Evolutionary conservation across 495 filamentous ascomycete species (phyloP).

Genomic region (Margaritispora aquatica): DNA sequence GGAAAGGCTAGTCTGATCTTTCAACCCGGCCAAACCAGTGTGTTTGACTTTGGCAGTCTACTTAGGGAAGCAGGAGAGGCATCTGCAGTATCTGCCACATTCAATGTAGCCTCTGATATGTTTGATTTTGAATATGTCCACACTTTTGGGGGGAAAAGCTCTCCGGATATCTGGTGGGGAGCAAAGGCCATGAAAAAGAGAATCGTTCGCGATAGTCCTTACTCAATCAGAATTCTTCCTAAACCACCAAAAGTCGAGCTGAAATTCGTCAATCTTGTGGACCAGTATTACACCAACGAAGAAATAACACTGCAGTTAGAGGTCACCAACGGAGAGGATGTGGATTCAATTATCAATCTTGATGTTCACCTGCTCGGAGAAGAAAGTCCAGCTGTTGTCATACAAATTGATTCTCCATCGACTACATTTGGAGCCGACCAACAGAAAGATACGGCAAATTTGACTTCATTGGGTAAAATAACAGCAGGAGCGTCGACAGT

Average conservation of each 20-base stretch:
- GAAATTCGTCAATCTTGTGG: conserved; percentile 47
- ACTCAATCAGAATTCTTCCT: conserved; percentile 63
- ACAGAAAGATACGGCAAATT: neutral
- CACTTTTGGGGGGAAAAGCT: conserved; percentile 36
- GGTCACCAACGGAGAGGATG: conserved; percentile 78
- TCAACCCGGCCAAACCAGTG: conserved; percentile 57
- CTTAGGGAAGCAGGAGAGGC: conserved; percentile 78
- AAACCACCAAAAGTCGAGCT: conserved; percentile 91
- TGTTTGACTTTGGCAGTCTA: conserved; percentile 64
- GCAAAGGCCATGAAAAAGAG: conserved; percentile 38
- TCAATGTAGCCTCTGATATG: conserved; percentile 53
- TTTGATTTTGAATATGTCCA: conserved; percentile 66
- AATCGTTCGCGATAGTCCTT: conserved; percentile 41
- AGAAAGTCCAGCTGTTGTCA: conserved; percentile 35
- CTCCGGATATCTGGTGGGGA: conserved; percentile 48
- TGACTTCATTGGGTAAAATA: conserved; percentile 41
- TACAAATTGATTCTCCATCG: neutral
- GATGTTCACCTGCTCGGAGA: conserved; percentile 64
- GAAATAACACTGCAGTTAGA: conserved; percentile 57
- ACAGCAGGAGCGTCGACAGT: conserved; percentile 30
- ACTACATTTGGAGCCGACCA: conserved; percentile 27
- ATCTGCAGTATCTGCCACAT: conserved; percentile 54
- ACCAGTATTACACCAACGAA: conserved; percentile 83
- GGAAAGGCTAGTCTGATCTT: conserved; percentile 64
- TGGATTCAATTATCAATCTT: conserved; percentile 62